Conservation (phyloP, 345 rosid genomes). For the Excoecaria cochinchinensis region DNA sequence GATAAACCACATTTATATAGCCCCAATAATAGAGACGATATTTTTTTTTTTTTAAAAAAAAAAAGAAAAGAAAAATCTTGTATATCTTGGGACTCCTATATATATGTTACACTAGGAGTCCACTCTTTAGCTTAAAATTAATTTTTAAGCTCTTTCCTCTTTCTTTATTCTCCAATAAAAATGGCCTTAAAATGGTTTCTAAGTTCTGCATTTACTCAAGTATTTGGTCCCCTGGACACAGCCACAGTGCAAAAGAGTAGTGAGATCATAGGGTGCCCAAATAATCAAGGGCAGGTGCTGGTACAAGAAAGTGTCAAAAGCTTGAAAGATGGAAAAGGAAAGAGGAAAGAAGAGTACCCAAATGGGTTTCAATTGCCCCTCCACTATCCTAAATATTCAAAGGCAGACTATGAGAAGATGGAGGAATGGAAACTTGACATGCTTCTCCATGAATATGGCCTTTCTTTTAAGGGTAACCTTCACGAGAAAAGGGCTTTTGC, state of each 20-base stretch:
- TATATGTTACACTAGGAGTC: not conserved
- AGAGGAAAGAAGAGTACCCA: constrained; percentile 33
- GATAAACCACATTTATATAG: constrained; percentile 1
- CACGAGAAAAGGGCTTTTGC: constrained; percentile 52
- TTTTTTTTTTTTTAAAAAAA: too few relatives aligned
- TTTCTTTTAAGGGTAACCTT: constrained; percentile 37
- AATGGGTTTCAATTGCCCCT: constrained; percentile 56
- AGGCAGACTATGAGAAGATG: constrained; percentile 55
- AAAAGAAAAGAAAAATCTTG: not conserved
- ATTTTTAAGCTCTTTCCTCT: not conserved
- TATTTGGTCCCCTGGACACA: constrained; percentile 29
- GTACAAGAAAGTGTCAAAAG: constrained; percentile 7
- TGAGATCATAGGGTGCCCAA: constrained; percentile 4
- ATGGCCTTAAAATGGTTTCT: constrained; percentile 42
- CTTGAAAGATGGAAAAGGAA: not conserved
- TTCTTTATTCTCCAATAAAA: not conserved
- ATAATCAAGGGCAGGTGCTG: not conserved
- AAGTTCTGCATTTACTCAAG: constrained; percentile 30
- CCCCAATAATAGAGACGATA: constrained; percentile 2
- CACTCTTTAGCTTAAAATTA: not conserved
- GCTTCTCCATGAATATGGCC: constrained; percentile 54
- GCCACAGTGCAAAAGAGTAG: not conserved
- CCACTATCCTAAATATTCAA: constrained; percentile 50
- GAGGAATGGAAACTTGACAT: constrained; percentile 48
- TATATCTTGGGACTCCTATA: not conserved